Conservation (phyloP, 306 rosid genomes). For the Glycine tomentella region DNA sequence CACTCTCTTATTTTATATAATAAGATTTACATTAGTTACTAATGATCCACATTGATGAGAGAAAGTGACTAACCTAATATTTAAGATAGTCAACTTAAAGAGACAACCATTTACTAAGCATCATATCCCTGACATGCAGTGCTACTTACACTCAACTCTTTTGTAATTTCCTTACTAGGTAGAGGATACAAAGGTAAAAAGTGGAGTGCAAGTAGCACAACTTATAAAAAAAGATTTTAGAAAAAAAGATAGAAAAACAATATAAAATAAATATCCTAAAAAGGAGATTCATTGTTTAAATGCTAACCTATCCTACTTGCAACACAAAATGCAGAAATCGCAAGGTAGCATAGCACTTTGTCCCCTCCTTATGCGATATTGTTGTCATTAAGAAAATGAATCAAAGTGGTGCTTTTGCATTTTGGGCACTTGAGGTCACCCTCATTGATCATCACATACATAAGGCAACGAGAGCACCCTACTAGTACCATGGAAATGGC, state of each 20-base stretch:
- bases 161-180: not conserved
- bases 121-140: not conserved
- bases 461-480: conserved; percentile 90
- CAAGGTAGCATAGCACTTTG: conserved; percentile 34
- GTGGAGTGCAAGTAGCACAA: conserved; percentile 47
- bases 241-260: not conserved
- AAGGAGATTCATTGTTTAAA: too few relatives aligned
- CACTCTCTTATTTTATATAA: not conserved
- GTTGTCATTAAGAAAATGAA: conserved; percentile 68
- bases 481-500: conserved; percentile 80
- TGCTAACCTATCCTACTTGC: too few relatives aligned
- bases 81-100: not conserved
- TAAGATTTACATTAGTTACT: not conserved
- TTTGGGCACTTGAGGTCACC: conserved; percentile 87
- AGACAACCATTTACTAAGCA: not conserved
- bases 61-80: not conserved
- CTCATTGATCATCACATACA: conserved; percentile 91
- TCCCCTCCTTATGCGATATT: conserved; percentile 56
- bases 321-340: not conserved
- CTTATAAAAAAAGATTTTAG: not conserved
- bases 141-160: conserved; percentile 61
- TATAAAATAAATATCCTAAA: too few relatives aligned
- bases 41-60: not conserved
- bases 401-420: conserved; percentile 92
- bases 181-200: too few relatives aligned